These are phyloP conservation scores for Salmacisia buchloeana DNA, from an alignment of 1,284 basidiomycete species.

Conservation along the genomic window DNA sequence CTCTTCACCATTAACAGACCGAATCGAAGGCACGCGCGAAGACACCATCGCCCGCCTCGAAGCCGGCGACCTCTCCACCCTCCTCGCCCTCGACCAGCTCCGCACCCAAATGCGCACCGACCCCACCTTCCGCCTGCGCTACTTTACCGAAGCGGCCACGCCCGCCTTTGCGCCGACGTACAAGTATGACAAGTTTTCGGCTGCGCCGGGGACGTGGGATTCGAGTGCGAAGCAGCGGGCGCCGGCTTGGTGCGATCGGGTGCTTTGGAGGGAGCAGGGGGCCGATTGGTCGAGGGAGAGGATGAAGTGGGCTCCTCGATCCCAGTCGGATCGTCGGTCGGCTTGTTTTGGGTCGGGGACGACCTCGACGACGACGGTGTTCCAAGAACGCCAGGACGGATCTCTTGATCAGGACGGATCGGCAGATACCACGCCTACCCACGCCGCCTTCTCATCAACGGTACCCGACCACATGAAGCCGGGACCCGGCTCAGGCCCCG, in stretches of 20 bases:
- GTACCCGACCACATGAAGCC: constrained; percentile 81
- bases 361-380: no score
- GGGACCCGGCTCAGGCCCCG: constrained; percentile 75
- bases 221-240: constrained; percentile 77
- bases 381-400: no score
- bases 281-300: constrained; percentile 56
- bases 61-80: constrained; percentile 61
- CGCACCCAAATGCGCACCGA: constrained; percentile 79
- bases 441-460: constrained; percentile 52
- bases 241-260: constrained; percentile 93
- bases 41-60: constrained; percentile 67
- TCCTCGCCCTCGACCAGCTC: constrained; percentile 80
- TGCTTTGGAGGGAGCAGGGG: constrained; percentile 68
- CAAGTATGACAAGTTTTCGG: constrained; percentile 75
- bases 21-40: constrained; percentile 83
- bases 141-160: constrained; percentile 66
- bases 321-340: not conserved
- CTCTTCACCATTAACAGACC: constrained; percentile 57
- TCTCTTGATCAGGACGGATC: not conserved
- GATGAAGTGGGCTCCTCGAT: not conserved
- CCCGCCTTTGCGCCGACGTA: constrained; percentile 76
- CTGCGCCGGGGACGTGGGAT: constrained; percentile 77
- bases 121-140: constrained; percentile 74
- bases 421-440: not conserved
- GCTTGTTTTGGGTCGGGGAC: no score